Percentiles rank a stretch among this genome's conserved stretches.
These are phyloP conservation scores for Chenopodium formosanum DNA, from an alignment of 148 eudicot genomes.

Conservation along the genomic window DNA sequence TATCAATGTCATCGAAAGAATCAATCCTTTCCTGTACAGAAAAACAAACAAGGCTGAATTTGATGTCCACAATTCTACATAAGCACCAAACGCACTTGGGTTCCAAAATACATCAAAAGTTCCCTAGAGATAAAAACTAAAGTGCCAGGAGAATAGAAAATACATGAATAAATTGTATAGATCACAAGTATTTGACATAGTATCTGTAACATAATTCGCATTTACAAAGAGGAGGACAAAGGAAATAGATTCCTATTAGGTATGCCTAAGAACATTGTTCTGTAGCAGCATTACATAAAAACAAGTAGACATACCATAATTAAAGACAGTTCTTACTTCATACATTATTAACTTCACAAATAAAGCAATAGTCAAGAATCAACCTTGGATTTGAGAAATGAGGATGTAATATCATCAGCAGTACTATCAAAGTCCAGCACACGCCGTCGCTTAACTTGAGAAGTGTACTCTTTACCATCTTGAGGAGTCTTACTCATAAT, in stretches of 20 bases:
- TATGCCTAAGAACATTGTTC: background rate
- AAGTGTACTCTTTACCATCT: constrained; percentile 39
- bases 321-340: background rate
- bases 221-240: background rate
- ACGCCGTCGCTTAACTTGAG: constrained; percentile 78
- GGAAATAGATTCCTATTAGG: background rate
- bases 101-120: background rate
- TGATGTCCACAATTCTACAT: background rate
- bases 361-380: constrained; percentile 13
- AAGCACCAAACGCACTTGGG: background rate
- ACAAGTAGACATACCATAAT: background rate
- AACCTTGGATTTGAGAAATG: constrained; percentile 73
- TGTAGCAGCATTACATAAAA: background rate
- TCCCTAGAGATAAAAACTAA: background rate
- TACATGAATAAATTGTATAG: background rate
- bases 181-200: background rate
- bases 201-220: background rate
- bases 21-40: constrained; percentile 57
- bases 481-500: constrained; percentile 42
- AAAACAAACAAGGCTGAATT: constrained; percentile 4
- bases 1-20: constrained; percentile 48
- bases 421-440: constrained; percentile 63
- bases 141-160: background rate
- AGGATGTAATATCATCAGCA: constrained; percentile 45
- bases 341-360: background rate